These are phyloP conservation scores for Aspergillus sclerotiicarbonarius DNA, from an alignment of 495 filamentous ascomycete species.

Conservation along the genomic window DNA sequence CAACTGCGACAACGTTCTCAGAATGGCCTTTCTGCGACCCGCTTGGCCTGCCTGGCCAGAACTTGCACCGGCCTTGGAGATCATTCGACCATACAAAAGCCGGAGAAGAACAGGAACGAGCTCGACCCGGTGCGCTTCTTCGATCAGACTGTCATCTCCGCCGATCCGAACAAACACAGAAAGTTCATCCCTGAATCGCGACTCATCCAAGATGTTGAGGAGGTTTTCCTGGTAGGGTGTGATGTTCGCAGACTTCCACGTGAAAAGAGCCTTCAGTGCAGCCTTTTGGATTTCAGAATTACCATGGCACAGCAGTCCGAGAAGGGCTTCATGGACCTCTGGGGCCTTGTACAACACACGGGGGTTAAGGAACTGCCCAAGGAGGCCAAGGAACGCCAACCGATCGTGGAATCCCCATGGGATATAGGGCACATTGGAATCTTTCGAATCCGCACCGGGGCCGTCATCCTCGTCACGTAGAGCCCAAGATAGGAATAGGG, in stretches of 20 bases:
- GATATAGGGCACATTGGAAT: constrained; percentile 23
- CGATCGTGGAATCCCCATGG: constrained; percentile 68
- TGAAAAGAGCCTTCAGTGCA: constrained; percentile 78
- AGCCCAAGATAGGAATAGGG: constrained; percentile 79
- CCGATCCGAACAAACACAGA: constrained; percentile 74
- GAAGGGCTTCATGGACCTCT: constrained; percentile 71
- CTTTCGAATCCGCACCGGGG: constrained; percentile 27
- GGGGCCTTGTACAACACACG: constrained; percentile 73
- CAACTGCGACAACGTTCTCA: constrained; percentile 59
- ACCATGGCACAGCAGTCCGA: constrained; percentile 76
- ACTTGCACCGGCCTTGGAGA: constrained; percentile 70
- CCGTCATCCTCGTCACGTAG: constrained; percentile 47
- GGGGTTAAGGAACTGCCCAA: constrained; percentile 81
- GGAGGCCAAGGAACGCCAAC: constrained; percentile 75
- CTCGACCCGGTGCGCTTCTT: constrained; percentile 64
- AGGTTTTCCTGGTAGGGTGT: constrained; percentile 82
- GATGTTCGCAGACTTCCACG: constrained; percentile 80
- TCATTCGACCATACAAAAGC: constrained; percentile 83
- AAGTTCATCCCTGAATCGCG: constrained; percentile 87
- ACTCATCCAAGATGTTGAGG: constrained; percentile 84
- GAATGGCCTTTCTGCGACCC: constrained; percentile 64
- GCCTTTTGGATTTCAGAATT: constrained; percentile 85
- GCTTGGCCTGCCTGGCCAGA: constrained; percentile 53
- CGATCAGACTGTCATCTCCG: constrained; percentile 69
- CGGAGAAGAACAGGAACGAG: constrained; percentile 84